These are phyloP conservation scores for Blastobotrys terrestris DNA, from an alignment of 805 yeast species.

Conservation along the genomic window DNA sequence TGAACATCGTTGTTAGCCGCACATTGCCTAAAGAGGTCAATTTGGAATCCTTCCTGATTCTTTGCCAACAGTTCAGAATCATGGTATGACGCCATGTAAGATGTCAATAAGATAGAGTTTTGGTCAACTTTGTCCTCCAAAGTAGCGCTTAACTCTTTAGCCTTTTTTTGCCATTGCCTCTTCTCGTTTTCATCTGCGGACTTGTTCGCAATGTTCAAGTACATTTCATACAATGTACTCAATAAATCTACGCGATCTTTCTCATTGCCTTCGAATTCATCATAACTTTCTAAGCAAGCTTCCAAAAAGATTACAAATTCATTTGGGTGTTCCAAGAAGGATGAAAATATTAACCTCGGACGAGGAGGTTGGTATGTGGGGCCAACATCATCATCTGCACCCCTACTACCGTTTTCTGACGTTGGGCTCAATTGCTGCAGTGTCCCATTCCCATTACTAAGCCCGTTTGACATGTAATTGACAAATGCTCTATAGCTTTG, in stretches of 20 bases:
- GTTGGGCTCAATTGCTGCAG: neutral
- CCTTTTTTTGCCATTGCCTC: slow-evolving; percentile 59
- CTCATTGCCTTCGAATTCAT: slow-evolving; percentile 61
- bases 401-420: slow-evolving; percentile 1
- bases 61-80: slow-evolving; percentile 27
- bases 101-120: slow-evolving; percentile 47
- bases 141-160: slow-evolving; percentile 43
- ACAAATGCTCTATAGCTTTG: slow-evolving; percentile 56
- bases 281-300: slow-evolving; percentile 79
- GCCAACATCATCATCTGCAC: slow-evolving; percentile 15
- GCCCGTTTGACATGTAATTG: slow-evolving; percentile 38
- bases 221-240: slow-evolving; percentile 77
- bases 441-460: neutral
- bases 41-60: slow-evolving; percentile 40
- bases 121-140: slow-evolving; percentile 49
- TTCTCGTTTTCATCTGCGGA: slow-evolving; percentile 34
- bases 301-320: slow-evolving; percentile 90
- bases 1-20: slow-evolving; percentile 52
- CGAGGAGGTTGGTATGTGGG: slow-evolving; percentile 78
- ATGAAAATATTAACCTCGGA: slow-evolving; percentile 79
- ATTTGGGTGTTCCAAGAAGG: slow-evolving; percentile 78
- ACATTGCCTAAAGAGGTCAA: slow-evolving; percentile 61
- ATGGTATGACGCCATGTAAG: slow-evolving; percentile 41
- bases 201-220: slow-evolving; percentile 51
- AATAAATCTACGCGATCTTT: slow-evolving; percentile 69